Conservation (phyloP, 169 alveolate genomes). For the Pseudocohnilembus persalinus region DNA sequence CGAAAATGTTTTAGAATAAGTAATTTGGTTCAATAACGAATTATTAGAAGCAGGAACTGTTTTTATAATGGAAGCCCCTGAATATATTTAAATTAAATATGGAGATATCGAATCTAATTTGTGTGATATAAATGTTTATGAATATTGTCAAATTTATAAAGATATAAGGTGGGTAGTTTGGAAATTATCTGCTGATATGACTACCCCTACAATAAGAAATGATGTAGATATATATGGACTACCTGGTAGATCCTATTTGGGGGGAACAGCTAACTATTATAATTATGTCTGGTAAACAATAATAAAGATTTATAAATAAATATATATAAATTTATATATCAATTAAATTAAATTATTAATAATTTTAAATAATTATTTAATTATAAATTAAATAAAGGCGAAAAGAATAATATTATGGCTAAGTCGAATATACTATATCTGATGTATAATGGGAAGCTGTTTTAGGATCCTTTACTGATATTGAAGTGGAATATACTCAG, state of each 20-base stretch:
- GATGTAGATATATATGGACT: not conserved
- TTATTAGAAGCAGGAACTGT: not conserved
- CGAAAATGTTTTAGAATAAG: not conserved
- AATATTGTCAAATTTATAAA: not conserved
- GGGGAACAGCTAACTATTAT: not conserved
- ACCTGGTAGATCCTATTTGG: not conserved
- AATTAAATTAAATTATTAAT: no score
- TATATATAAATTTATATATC: no score
- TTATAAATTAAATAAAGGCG: no score
- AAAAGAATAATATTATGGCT: no score
- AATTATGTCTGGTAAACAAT: not conserved
- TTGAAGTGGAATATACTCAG: not conserved
- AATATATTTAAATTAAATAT: no score
- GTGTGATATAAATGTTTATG: not conserved
- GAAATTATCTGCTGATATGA: not conserved
- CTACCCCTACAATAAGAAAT: not conserved
- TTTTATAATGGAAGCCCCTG: not conserved
- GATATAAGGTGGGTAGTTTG: not conserved
- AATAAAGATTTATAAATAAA: no score
- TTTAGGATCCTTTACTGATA: not conserved
- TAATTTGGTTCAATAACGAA: not conserved
- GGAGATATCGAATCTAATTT: not conserved
- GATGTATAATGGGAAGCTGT: not conserved
- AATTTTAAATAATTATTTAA: no score
- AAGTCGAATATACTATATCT: not conserved